A percentile compares a stretch with the other conserved stretches of the same genome.
These are phyloP conservation scores for Rosa lucieae DNA, from an alignment of 306 rosid genomes.

Conservation along the genomic window DNA sequence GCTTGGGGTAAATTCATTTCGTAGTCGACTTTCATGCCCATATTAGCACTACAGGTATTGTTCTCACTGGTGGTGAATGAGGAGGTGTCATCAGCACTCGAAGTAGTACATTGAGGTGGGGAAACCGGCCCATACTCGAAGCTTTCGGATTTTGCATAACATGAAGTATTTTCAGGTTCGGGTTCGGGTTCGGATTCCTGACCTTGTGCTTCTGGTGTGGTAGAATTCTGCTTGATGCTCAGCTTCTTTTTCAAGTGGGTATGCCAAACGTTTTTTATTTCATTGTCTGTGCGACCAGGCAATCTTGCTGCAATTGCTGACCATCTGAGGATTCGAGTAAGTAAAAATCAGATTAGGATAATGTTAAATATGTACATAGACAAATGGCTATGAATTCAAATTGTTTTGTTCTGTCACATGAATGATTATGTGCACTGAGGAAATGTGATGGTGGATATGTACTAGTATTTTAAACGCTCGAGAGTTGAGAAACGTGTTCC, in stretches of 20 bases:
- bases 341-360: background rate
- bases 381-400: background rate
- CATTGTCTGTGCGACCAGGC: conserved; percentile 91
- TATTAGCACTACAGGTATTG: background rate
- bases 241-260: conserved; percentile 83
- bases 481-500: conserved; percentile 19
- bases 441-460: background rate
- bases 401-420: conserved; percentile 3
- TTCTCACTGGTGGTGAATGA: conserved; percentile 21
- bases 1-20: conserved; percentile 32
- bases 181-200: background rate
- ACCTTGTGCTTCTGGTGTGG: conserved; percentile 16
- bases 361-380: background rate
- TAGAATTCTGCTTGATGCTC: conserved; percentile 31
- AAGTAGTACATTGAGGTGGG: conserved; percentile 38
- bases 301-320: conserved; percentile 78
- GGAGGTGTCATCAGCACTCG: conserved; percentile 43
- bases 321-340: conserved; percentile 54
- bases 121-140: conserved; percentile 30
- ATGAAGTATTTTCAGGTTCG: background rate
- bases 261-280: conserved; percentile 94
- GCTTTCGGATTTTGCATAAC: background rate
- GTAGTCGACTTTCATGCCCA: conserved; percentile 21
- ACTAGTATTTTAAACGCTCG: background rate
- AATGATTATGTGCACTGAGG: conserved; percentile 13